These are phyloP conservation scores for Yarrowia sp. DNA, from an alignment of 805 yeast species.

Conservation along the genomic window DNA sequence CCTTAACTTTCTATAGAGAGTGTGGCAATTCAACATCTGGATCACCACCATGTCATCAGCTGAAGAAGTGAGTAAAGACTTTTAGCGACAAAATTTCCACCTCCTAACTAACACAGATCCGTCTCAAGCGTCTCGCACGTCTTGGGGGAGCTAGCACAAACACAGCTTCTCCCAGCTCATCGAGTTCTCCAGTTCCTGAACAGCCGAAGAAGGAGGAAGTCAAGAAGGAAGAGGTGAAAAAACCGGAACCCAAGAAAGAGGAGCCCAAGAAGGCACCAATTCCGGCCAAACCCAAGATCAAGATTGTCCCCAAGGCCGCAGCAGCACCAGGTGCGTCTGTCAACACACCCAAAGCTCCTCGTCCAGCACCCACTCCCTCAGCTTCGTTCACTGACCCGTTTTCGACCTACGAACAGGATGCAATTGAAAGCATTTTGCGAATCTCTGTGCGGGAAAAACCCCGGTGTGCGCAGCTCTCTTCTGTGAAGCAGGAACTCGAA, in stretches of 20 bases:
- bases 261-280: not conserved
- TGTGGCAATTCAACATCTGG: conserved; percentile 19
- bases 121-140: conserved; percentile 43
- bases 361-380: not conserved
- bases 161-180: not conserved
- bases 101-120: conserved; percentile 41
- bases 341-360: not conserved
- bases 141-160: conserved; percentile 30
- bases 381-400: not conserved
- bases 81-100: too few relatives aligned
- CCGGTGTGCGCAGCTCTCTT: conserved; percentile 1
- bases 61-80: conserved; percentile 26
- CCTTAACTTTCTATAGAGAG: not conserved
- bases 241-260: not conserved
- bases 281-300: conserved; percentile 12
- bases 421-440: conserved; percentile 18
- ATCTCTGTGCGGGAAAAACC: conserved; percentile 4
- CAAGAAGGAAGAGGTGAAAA: not conserved
- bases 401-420: conserved; percentile 7
- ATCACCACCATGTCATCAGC: conserved; percentile 35
- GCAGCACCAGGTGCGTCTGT: not conserved
- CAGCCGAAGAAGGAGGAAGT: not conserved
- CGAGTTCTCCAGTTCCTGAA: not conserved
- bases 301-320: conserved; percentile 15
- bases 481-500: conserved; percentile 25